A percentile compares a stretch with the other conserved stretches of the same genome.
Evolutionary conservation across 73 alveolate species (phyloP).

Genomic region (Stentor coeruleus): DNA sequence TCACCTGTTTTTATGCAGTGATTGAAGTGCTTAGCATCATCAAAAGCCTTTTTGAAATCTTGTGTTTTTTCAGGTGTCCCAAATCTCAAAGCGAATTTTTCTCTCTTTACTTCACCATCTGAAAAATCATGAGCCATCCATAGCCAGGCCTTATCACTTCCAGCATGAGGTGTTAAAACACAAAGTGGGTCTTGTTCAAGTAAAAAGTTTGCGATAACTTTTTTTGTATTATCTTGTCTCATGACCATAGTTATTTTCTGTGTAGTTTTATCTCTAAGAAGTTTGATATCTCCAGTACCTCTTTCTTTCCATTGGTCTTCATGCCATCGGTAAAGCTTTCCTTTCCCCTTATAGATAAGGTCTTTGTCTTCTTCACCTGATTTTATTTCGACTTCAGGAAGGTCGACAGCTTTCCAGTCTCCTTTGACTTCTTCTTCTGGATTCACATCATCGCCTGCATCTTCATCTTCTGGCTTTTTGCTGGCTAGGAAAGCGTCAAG

Average conservation of each 20-base stretch:
- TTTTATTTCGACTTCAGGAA: constrained; percentile 56
- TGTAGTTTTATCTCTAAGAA: constrained; percentile 73
- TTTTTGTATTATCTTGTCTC: constrained; percentile 82
- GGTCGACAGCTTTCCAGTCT: constrained; percentile 42
- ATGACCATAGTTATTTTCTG: constrained; percentile 66
- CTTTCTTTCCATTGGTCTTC: constrained; percentile 87
- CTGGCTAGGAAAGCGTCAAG: constrained; percentile 27
- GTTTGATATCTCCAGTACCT: constrained; percentile 81
- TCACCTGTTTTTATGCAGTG: constrained; percentile 58
- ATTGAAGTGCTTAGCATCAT: constrained; percentile 74
- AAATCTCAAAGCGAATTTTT: constrained; percentile 65
- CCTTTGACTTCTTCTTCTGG: constrained; percentile 79
- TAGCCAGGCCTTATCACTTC: constrained; percentile 76
- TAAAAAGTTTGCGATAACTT: constrained; percentile 73
- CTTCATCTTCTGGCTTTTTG: constrained; percentile 44
- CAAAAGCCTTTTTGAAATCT: constrained; percentile 71
- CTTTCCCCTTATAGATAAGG: constrained; percentile 62
- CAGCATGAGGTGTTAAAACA: constrained; percentile 62
- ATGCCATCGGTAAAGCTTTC: constrained; percentile 71
- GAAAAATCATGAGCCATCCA: constrained; percentile 78
- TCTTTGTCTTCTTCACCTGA: constrained; percentile 88
- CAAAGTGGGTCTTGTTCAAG: constrained; percentile 79
- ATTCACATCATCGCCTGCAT: constrained; percentile 67
- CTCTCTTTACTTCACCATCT: constrained; percentile 63
- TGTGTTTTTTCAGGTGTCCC: constrained; percentile 75